These are phyloP conservation scores for Quillaja saponaria DNA, from an alignment of 306 rosid species.

Conservation along the genomic window DNA sequence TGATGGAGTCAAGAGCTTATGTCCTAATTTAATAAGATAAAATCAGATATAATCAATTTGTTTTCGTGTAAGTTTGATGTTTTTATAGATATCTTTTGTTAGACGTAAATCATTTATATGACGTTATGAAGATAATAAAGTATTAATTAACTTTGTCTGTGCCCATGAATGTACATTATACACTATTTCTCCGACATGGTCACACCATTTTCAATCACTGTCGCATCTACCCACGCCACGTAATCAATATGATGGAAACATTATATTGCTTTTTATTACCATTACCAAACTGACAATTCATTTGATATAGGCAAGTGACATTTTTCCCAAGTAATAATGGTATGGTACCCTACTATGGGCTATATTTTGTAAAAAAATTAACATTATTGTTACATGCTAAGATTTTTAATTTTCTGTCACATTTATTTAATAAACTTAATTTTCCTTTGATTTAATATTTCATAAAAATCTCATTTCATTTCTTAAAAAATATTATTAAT, in stretches of 20 bases:
- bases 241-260: constrained; percentile 34
- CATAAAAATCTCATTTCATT: constrained; percentile 15
- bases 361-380: too few relatives aligned
- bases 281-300: constrained; percentile 44
- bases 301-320: constrained; percentile 42
- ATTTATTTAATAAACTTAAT: constrained; percentile 16
- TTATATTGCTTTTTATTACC: constrained; percentile 33
- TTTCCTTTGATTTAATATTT: not conserved
- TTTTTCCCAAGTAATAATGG: constrained; percentile 44
- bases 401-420: constrained; percentile 28
- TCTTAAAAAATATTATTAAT: too few relatives aligned
- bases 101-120: too few relatives aligned
- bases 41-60: too few relatives aligned
- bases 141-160: too few relatives aligned
- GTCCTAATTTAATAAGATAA: too few relatives aligned
- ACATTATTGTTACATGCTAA: constrained; percentile 26
- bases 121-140: too few relatives aligned
- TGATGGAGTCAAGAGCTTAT: too few relatives aligned
- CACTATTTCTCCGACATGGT: constrained; percentile 32
- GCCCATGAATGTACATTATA: not conserved
- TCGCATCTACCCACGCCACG: constrained; percentile 39
- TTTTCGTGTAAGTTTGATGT: too few relatives aligned
- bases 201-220: constrained; percentile 30
- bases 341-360: too few relatives aligned
- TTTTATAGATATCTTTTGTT: too few relatives aligned